phyloP scores from a whole-genome alignment of 352 stramenopile species.

The Phytophthora macrochlamydospora region DNA sequence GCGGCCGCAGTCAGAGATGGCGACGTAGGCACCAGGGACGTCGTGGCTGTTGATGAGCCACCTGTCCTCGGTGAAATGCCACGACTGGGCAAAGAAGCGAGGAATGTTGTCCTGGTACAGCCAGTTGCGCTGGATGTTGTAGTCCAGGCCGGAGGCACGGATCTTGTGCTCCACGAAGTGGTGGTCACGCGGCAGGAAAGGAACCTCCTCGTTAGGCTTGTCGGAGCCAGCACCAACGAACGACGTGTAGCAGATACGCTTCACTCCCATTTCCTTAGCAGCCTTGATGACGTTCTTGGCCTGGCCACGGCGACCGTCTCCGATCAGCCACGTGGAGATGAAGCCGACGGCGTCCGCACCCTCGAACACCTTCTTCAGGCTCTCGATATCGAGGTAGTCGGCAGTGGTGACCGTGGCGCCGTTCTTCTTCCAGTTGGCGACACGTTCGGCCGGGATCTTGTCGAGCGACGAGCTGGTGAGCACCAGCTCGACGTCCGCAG shows the following conservation, averaged over 20 bases:
- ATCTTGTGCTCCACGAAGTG: slow-evolving; percentile 12
- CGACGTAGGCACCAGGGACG: slow-evolving; percentile 9
- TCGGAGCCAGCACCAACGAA: slow-evolving; percentile 1
- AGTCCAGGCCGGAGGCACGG: slow-evolving; percentile 7
- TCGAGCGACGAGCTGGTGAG: slow-evolving; percentile 13
- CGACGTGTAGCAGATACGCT: slow-evolving; percentile 16
- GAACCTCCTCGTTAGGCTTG: slow-evolving; percentile 8
- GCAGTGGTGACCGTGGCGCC: slow-evolving; percentile 15
- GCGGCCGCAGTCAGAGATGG: slow-evolving; percentile 18
- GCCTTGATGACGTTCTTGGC: slow-evolving; percentile 6
- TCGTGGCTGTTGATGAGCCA: slow-evolving; percentile 14
- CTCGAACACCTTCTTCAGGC: slow-evolving; percentile 14
- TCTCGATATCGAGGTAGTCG: slow-evolving; percentile 9
- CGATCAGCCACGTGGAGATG: slow-evolving; percentile 18
- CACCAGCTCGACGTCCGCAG: slow-evolving; percentile 16
- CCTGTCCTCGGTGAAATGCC: slow-evolving; percentile 12
- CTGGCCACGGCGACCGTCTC: slow-evolving; percentile 8
- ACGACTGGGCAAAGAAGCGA: slow-evolving; percentile 5
- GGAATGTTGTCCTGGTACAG: slow-evolving; percentile 15
- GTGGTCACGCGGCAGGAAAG: slow-evolving; percentile 12
- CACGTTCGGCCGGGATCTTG: slow-evolving; percentile 10
- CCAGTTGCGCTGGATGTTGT: slow-evolving; percentile 19
- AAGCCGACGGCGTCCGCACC: slow-evolving; percentile 12
- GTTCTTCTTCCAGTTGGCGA: slow-evolving; percentile 19
- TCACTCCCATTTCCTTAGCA: slow-evolving; percentile 10